Evolutionary conservation across 139 green algal genomes (phyloP).

Genomic region (Ettlia oleoabundans): DNA sequence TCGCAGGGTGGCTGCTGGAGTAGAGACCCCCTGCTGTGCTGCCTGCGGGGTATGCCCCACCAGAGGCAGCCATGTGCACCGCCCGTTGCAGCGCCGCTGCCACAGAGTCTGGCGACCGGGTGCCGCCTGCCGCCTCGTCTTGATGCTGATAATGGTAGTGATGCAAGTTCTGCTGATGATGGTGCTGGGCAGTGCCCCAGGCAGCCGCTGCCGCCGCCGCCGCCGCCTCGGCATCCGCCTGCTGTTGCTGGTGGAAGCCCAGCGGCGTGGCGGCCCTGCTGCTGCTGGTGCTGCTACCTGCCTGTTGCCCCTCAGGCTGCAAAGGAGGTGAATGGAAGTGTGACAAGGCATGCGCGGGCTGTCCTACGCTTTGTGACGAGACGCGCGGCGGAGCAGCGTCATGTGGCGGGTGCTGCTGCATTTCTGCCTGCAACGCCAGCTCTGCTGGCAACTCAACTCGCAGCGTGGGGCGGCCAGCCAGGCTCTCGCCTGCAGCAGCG

Average conservation of each 20-base stretch:
- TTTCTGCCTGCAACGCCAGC: no score
- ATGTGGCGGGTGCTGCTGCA: no score
- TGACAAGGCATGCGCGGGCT: no score
- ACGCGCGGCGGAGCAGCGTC: no score
- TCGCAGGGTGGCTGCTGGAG: not conserved
- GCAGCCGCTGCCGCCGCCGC: constrained; percentile 2
- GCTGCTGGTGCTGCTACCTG: not conserved
- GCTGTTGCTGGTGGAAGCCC: constrained; percentile 4
- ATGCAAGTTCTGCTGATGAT: not conserved
- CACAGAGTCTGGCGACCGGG: not conserved
- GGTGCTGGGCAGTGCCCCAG: not conserved
- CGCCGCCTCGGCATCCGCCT: not conserved
- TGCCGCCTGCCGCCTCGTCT: not conserved
- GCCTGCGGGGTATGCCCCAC: not conserved
- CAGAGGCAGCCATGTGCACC: not conserved
- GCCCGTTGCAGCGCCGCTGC: constrained; percentile 22
- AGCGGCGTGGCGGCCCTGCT: not conserved
- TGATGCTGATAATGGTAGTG: not conserved
- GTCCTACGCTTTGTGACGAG: no score
- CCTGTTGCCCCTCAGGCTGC: not conserved
- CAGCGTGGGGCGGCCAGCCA: no score
- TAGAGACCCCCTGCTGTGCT: not conserved
- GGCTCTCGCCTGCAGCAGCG: no score
- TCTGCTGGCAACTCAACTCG: no score
- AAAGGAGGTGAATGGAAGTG: not conserved